These are phyloP conservation scores for Crithidia bombi DNA, from an alignment of 208 protist species.

Conservation along the genomic window DNA sequence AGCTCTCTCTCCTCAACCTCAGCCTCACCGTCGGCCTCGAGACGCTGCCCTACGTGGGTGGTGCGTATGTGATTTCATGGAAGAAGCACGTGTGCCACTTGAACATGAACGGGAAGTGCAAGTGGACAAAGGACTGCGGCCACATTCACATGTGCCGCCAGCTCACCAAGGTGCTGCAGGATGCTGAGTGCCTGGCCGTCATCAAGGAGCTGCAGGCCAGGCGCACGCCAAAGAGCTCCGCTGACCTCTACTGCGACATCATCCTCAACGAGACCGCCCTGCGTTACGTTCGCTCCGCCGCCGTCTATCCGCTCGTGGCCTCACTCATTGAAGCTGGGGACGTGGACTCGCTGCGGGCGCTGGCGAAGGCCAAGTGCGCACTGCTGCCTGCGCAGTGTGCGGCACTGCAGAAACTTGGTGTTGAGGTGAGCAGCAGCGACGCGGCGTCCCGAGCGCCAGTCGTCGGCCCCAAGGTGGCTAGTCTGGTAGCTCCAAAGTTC, in stretches of 20 bases:
- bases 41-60: slow-evolving; percentile 37
- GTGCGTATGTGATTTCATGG: slow-evolving; percentile 43
- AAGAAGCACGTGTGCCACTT: slow-evolving; percentile 51
- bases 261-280: slow-evolving; percentile 35
- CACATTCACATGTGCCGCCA: slow-evolving; percentile 61
- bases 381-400: slow-evolving; percentile 18
- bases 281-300: slow-evolving; percentile 35
- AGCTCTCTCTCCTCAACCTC: slow-evolving; percentile 45
- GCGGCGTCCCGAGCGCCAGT: neutral
- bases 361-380: slow-evolving; percentile 30
- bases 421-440: slow-evolving; percentile 11
- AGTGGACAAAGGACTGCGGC: slow-evolving; percentile 72
- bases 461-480: slow-evolving; percentile 29
- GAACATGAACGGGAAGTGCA: slow-evolving; percentile 53
- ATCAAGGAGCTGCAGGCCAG: slow-evolving; percentile 36
- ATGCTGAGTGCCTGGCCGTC: slow-evolving; percentile 32
- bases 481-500: slow-evolving; percentile 15
- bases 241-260: slow-evolving; percentile 36
- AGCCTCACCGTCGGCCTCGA: slow-evolving; percentile 54
- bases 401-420: slow-evolving; percentile 14
- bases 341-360: slow-evolving; percentile 33
- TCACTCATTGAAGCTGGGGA: slow-evolving; percentile 34
- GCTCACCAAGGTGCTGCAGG: slow-evolving; percentile 36
- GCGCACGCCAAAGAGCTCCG: slow-evolving; percentile 14
- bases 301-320: slow-evolving; percentile 35